Evolutionary conservation across 495 filamentous ascomycete genomes (phyloP), one percentile per base, ranked within the genome.

Genomic region (Neohortaea acidophila): DNA sequence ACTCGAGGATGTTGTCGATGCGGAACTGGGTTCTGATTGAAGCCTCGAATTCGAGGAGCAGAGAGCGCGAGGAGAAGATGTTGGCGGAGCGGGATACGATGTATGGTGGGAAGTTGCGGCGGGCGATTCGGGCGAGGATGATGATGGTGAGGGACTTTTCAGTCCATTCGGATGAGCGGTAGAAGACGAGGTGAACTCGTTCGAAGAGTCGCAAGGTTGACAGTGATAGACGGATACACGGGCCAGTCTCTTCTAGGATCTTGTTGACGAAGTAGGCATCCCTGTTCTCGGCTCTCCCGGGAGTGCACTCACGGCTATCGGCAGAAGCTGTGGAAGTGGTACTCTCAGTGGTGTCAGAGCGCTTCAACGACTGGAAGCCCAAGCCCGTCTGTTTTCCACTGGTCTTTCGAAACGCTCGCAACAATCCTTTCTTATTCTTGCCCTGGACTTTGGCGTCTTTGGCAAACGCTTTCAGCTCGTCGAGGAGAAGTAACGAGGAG

Each of bases 81-180:
- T 84, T 87, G 19, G 77, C 73, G 11, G 85, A 87, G 30, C 89
- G 79, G 38, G 79, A 93, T 7, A 94, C 84, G 21, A 94, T 71
- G 57, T 89, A 97, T 5, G 77, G 64, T 0, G 89, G 86, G 39
- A 94, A 96, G 53, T 86, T 94, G 17, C 81, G 72, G 32, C 74
- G 72, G 5, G 82, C 77, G 20, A 85, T 89, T 38, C 84, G 83
- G 11, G 89, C 82, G 9, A 97, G 72, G 40, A 97, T 93, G 43
- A 96, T 87, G 2, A 86, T 87, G 2, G 83, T 94, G 2, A 97
- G 69, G 9, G 87, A 94, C 49, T 93, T 94, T 49, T 94, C 89
- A 0, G 86, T 89, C 86, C 87, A 96, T 54, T 94, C 85, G 0
- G 86, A 92, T 20, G 86, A 94, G 21, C 86, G 69, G 53, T 94